A percentile compares a stretch with the other conserved stretches of the same genome.
phyloP scores from a whole-genome alignment of 352 stramenopile genomes.

The Phytopythium vexans region DNA sequence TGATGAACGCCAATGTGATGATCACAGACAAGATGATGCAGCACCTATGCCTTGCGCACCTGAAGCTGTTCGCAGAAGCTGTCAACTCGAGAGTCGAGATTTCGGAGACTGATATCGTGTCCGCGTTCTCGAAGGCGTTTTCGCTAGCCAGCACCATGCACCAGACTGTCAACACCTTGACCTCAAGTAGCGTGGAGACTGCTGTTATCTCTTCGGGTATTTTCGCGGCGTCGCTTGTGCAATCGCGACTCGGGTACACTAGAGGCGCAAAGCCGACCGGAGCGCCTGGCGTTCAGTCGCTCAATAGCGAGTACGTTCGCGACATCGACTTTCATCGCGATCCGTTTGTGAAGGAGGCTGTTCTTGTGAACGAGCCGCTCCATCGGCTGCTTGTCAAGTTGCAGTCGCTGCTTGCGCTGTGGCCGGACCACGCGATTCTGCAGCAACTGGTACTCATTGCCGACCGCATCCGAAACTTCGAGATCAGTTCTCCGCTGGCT shows the following conservation, averaged over 20 bases:
- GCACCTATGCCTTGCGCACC: constrained; percentile 66
- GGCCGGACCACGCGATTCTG: constrained; percentile 96
- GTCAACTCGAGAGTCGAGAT: constrained; percentile 40
- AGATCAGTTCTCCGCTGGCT: constrained; percentile 79
- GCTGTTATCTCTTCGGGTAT: constrained; percentile 49
- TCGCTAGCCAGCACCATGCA: constrained; percentile 66
- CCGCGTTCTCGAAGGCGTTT: constrained; percentile 68
- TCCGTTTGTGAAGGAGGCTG: constrained; percentile 90
- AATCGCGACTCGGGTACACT: constrained; percentile 54
- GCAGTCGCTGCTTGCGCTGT: constrained; percentile 90
- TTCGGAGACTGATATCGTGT: constrained; percentile 45
- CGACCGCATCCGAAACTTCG: constrained; percentile 84
- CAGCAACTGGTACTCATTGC: constrained; percentile 93
- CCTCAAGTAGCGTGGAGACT: constrained; percentile 38
- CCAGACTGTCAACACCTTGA: constrained; percentile 58
- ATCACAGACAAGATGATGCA: constrained; percentile 76
- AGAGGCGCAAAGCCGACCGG: constrained; percentile 15
- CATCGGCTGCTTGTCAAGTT: constrained; percentile 87
- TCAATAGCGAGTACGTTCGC: constrained; percentile 73
- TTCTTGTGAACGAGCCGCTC: constrained; percentile 87
- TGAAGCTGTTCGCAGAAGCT: constrained; percentile 61
- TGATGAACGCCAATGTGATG: constrained; percentile 38
- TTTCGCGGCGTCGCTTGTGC: constrained; percentile 67
- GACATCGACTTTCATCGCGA: constrained; percentile 94
- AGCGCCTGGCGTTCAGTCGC: constrained; percentile 50